Evolutionary conservation across 106 monocot species (phyloP).

Genomic region (Vanilla planifolia): DNA sequence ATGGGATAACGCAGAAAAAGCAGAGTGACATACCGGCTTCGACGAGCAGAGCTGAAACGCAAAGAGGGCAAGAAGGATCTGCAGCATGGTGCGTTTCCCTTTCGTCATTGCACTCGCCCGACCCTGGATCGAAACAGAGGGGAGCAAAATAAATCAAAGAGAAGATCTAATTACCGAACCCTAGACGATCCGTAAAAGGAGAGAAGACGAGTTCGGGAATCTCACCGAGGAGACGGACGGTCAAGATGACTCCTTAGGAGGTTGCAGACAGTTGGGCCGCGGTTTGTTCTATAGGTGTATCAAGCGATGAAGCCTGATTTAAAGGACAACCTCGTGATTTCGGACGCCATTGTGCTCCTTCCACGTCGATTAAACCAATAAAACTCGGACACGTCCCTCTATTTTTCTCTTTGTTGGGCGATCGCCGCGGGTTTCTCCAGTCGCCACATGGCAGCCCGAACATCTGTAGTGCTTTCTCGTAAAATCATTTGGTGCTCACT

Average conservation of each 20-base stretch:
- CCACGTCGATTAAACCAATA: not conserved
- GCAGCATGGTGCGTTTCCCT: not conserved
- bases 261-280: not conserved
- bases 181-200: not conserved
- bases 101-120: not conserved
- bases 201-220: not conserved
- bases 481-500: too few species aligned
- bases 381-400: not conserved
- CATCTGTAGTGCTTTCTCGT: too few species aligned
- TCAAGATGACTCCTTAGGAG: not conserved
- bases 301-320: too few species aligned
- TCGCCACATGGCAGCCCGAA: too few species aligned
- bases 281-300: not conserved
- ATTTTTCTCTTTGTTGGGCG: too few species aligned
- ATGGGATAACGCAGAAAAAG: not conserved
- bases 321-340: not conserved
- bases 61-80: not conserved
- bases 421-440: too few species aligned
- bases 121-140: not conserved
- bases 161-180: not conserved
- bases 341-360: not conserved
- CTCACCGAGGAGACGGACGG: not conserved
- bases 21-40: not conserved
- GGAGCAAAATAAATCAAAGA: not conserved
- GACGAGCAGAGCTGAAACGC: constrained; percentile 3